Evolutionary conservation across 2,329 filamentous ascomycete genomes (phyloP), one percentile per base, ranked within the genome.

Genomic region (Colletotrichum navitas): DNA sequence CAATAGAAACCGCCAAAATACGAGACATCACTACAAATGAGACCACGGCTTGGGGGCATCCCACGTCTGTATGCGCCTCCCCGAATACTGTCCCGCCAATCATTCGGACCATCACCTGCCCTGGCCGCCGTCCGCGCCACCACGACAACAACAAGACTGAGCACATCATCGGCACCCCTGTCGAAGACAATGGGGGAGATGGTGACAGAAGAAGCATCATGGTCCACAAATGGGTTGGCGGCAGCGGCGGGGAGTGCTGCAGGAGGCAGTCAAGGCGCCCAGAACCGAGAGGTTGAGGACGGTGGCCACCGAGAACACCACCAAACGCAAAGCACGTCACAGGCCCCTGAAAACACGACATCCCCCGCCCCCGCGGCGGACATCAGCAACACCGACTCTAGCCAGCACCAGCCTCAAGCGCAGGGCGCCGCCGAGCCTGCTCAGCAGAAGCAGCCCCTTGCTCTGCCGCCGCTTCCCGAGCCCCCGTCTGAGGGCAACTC

Each of bases 401-500:
- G 52, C 69, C 69, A 72, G 65, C n/a, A 32, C 26, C 74, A 72
- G 21, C 63, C 60, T 56, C 64, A 29, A 16, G 24, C 34, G 49
- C 60, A 52, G 45, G 45, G 34, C 47, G 32, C 24, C 3, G 47
- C 47, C 24, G 60, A 36, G 47, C 29, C 47, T 51, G n/a, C 34
- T 21, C 45, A n/a, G 47, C 60, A 49, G 34, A 18, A 62, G 41
- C 39, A 59, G n/a, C 56, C 59, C 51, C 63, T 71, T 45, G 62
- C 73, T 60, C 61, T 75, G 32, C 74, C 71, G 55, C 69, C 69
- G 61, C 73, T 68, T 66, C 68, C 65, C 60, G 69, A 65, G 61
- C 34, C 58, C 36, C 14, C 43, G 47, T 62, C 47, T 24, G 41
- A 54, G 26, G 64, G 63, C 16, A 56, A 39, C 51, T 66, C 54